These are phyloP conservation scores for Dittrichia graveolens DNA, from an alignment of 129 eudicot genomes.

Conservation along the genomic window DNA sequence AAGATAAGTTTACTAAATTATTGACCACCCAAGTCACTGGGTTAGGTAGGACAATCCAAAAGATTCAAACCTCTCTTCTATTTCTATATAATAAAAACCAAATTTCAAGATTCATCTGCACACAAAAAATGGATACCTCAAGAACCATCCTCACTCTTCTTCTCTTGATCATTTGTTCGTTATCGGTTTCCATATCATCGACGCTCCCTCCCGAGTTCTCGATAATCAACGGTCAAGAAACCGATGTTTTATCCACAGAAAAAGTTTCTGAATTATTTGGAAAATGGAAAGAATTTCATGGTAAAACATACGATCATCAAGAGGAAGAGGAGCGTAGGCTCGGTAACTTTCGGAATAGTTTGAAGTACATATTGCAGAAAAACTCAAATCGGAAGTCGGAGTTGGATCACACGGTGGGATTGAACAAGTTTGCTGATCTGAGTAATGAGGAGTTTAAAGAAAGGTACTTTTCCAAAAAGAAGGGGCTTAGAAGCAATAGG, in stretches of 20 bases:
- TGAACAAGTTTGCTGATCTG: slow-evolving; percentile 67
- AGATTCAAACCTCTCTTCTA: slow-evolving; percentile 23
- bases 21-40: slow-evolving; percentile 23
- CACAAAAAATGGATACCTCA: slow-evolving; percentile 41
- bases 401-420: slow-evolving; percentile 45
- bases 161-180: slow-evolving; percentile 31
- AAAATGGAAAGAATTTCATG: slow-evolving; percentile 58
- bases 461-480: slow-evolving; percentile 40
- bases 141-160: slow-evolving; percentile 26
- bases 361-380: slow-evolving; percentile 50
- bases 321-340: slow-evolving; percentile 49
- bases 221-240: slow-evolving; percentile 27
- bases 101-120: slow-evolving; percentile 29
- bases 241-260: slow-evolving; percentile 36
- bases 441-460: slow-evolving; percentile 65
- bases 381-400: slow-evolving; percentile 42
- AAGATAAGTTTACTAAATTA: slow-evolving; percentile 18
- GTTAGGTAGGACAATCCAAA: slow-evolving; percentile 38
- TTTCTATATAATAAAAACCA: slow-evolving; percentile 19
- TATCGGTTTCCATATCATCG: slow-evolving; percentile 19
- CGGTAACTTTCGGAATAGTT: slow-evolving; percentile 42
- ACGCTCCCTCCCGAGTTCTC: slow-evolving; percentile 43
- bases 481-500: slow-evolving; percentile 30
- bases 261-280: slow-evolving; percentile 43
- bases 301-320: slow-evolving; percentile 45